Evolutionary conservation across 495 filamentous ascomycete genomes (phyloP).

Genomic region (Penicillium lagena): DNA sequence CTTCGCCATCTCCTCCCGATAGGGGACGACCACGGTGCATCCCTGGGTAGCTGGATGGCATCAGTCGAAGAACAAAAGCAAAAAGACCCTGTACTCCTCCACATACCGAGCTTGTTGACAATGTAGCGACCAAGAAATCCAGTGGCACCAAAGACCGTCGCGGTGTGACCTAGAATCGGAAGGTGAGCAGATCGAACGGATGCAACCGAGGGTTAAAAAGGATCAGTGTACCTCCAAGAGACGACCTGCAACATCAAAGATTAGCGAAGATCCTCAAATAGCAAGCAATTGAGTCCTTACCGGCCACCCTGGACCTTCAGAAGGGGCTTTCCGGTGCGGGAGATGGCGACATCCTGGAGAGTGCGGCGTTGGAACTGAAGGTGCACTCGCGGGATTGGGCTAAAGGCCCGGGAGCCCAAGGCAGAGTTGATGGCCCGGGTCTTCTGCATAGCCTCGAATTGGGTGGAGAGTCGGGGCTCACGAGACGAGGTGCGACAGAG

Average conservation of each 20-base stretch:
- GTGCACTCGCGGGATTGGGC: conserved; percentile 35
- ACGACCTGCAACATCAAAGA: conserved; percentile 51
- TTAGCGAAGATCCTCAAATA: conserved; percentile 11
- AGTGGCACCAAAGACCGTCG: conserved; percentile 96
- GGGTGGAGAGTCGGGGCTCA: conserved; percentile 10
- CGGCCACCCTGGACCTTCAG: conserved; percentile 76
- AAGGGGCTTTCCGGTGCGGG: conserved; percentile 81
- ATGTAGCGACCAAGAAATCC: conserved; percentile 96
- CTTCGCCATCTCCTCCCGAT: conserved; percentile 95
- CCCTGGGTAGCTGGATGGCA: conserved; percentile 66
- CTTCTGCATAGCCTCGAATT: conserved; percentile 46
- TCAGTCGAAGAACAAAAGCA: conserved; percentile 20
- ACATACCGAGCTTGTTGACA: conserved; percentile 86
- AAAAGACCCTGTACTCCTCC: neutral
- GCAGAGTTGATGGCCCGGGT: conserved; percentile 40
- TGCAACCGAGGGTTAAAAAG: conserved; percentile 16
- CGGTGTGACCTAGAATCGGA: conserved; percentile 69
- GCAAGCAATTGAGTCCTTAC: conserved; percentile 43
- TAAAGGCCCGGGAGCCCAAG: conserved; percentile 36
- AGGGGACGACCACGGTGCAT: conserved; percentile 90
- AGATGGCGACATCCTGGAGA: conserved; percentile 76
- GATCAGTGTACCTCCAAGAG: conserved; percentile 65
- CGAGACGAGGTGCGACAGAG: conserved; percentile 13
- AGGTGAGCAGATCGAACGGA: conserved; percentile 17
- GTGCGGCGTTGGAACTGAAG: conserved; percentile 44